A percentile compares a stretch with the other conserved stretches of the same genome.
These are phyloP conservation scores for Yamadazyma sp. DNA, from an alignment of 805 yeast genomes.

Conservation along the genomic window DNA sequence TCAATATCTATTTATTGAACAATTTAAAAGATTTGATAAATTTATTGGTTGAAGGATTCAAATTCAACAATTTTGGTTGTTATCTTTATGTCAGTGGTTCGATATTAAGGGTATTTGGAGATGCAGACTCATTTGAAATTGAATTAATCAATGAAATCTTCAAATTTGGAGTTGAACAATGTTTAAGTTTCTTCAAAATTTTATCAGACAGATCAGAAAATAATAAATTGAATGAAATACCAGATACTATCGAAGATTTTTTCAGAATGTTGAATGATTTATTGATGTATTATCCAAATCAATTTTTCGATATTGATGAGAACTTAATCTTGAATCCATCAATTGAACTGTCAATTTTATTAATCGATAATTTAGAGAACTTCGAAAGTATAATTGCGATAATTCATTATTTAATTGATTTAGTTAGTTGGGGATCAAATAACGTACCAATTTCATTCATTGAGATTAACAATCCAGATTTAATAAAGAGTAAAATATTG, in stretches of 20 bases:
- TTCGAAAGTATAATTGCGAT: slow-evolving; percentile 67
- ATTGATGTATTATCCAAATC: slow-evolving; percentile 67
- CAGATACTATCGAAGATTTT: slow-evolving; percentile 83
- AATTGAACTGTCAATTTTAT: slow-evolving; percentile 56
- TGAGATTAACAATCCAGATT: slow-evolving; percentile 50
- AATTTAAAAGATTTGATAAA: slow-evolving; percentile 64
- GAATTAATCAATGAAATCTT: slow-evolving; percentile 10
- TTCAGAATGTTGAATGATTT: slow-evolving; percentile 77
- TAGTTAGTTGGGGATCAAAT: slow-evolving; percentile 79
- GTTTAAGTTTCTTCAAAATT: slow-evolving; percentile 49
- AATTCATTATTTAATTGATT: slow-evolving; percentile 76
- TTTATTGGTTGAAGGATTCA: slow-evolving; percentile 67
- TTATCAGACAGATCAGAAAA: slow-evolving; percentile 4
- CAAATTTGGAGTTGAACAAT: slow-evolving; percentile 70
- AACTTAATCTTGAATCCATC: slow-evolving; percentile 42
- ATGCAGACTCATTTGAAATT: slow-evolving; percentile 27
- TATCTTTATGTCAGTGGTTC: slow-evolving; percentile 89
- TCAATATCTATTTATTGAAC: slow-evolving; percentile 53
- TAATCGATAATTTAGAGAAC: slow-evolving; percentile 54
- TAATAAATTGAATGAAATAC: slow-evolving; percentile 24
- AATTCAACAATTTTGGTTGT: slow-evolving; percentile 69
- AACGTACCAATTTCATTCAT: slow-evolving; percentile 75
- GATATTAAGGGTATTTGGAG: slow-evolving; percentile 69
- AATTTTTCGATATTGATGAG: slow-evolving; percentile 42
- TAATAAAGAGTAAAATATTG: slow-evolving; percentile 47